Conservation (phyloP, 2,329 filamentous ascomycete species). For the Neurospora crassa region DNA sequence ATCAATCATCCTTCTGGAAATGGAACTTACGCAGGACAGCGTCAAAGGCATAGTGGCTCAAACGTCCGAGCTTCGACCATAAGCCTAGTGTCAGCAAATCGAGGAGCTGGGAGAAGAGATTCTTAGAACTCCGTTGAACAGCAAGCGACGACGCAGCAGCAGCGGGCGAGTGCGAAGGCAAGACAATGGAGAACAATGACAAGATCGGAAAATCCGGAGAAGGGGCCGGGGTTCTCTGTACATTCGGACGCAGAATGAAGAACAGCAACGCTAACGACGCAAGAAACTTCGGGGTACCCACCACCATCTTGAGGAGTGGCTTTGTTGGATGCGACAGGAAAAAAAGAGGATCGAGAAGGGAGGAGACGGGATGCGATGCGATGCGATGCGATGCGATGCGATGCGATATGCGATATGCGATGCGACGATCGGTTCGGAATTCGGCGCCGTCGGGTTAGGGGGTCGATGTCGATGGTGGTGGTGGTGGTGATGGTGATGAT, state of each 20-base stretch:
- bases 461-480: neutral
- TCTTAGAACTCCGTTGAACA: conserved; percentile 29
- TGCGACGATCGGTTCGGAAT: neutral
- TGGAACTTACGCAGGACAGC: conserved; percentile 70
- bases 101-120: conserved; percentile 40
- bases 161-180: neutral
- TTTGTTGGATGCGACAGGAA: neutral
- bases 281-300: conserved; percentile 10
- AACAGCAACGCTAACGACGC: neutral
- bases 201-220: neutral
- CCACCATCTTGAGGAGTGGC: conserved; percentile 20
- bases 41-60: conserved; percentile 94
- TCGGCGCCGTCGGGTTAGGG: neutral
- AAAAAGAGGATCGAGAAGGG: neutral
- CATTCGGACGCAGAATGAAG: neutral
- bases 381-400: neutral
- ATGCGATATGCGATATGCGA: neutral
- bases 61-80: conserved; percentile 74
- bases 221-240: neutral
- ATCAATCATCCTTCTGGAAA: neutral
- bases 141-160: conserved; percentile 4
- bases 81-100: conserved; percentile 60
- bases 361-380: neutral
- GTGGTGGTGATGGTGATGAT: neutral
- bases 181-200: neutral